Percentiles rank a stretch among this genome's conserved stretches.
These are phyloP conservation scores for Antrodiella citrinella DNA, from an alignment of 768 basidiomycete species.

Conservation along the genomic window DNA sequence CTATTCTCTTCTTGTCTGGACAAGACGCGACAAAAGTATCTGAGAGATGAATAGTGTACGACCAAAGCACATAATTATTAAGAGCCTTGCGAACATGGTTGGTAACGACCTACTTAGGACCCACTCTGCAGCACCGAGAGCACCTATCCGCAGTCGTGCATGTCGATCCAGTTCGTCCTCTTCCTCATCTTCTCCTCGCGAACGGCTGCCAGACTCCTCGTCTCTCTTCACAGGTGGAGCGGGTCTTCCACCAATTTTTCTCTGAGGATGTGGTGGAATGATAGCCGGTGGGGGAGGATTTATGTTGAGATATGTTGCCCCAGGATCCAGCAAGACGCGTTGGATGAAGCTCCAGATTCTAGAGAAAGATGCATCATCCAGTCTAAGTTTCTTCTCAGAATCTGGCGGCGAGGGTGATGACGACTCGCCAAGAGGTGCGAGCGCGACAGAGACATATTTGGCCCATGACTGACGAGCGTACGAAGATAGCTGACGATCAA, in stretches of 20 bases:
- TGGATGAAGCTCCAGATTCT: conserved; percentile 45
- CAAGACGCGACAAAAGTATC: neutral
- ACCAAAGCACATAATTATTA: neutral
- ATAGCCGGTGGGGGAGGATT: conserved; percentile 53
- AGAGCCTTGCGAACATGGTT: conserved; percentile 2
- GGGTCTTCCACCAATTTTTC: conserved; percentile 23
- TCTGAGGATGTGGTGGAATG: conserved; percentile 22
- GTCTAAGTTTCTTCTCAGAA: conserved; percentile 18
- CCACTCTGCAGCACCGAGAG: conserved; percentile 58
- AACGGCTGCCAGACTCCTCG: conserved; percentile 25
- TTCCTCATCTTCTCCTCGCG: conserved; percentile 52
- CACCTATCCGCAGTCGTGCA: conserved; percentile 62
- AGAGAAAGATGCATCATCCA: conserved; percentile 25
- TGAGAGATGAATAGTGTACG: neutral
- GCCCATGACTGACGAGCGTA: conserved; percentile 50
- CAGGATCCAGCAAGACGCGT: conserved; percentile 52
- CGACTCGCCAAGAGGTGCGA: neutral
- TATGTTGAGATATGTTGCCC: conserved; percentile 45
- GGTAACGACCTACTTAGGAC: conserved; percentile 42
- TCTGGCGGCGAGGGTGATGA: neutral
- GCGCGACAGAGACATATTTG: conserved; percentile 19
- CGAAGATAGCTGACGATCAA: conserved; percentile 53
- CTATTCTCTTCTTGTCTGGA: conserved; percentile 8
- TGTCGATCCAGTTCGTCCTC: conserved; percentile 64
- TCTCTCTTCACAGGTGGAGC: conserved; percentile 12